Base-by-base conservation (phyloP, 306 rosid species). In the Trichosanthes cucumerina region DNA sequence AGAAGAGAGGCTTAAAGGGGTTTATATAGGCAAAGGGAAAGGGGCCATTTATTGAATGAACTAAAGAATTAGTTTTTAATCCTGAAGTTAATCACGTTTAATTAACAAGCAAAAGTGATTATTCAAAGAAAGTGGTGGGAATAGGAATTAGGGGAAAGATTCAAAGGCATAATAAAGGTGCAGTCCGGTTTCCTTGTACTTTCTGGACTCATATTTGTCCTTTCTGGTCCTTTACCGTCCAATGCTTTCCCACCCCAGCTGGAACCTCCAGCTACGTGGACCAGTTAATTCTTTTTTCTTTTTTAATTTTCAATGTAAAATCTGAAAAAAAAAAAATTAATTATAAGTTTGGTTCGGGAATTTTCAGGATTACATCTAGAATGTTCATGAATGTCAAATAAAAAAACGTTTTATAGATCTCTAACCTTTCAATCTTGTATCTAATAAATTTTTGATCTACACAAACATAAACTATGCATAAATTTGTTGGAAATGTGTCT, bases 1-100 rank as follows among this genome's bases (percentile, higher is more conserved):
- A 76, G 85, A 76, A 21, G 44, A 50, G 81, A 75, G 78, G 85
- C 24, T 47, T 75, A 76, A 77, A 81, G 58, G 75, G 81, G 66
- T 18, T 79, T 79, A 68, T 52, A 79, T 68, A 79, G 81, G 77
- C 21, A 23, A 52, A 66, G 10, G 53, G 13, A 4, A 23, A 14
- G 68, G 59, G 19, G 12, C 2, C 23, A 24, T 49, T 23, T 10
- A 18, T 4, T 46, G 21, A 18, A 31, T 56, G 0, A 39, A 39
- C 1, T 28, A 14, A 23, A 4, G 58, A 68, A 79, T 9, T 18
- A 36, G 10, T 18, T 10, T 47, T 62, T 63, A 60, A 62, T 63
- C 36, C 16, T 18, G 38, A 43, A 23, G 47, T 39, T 65, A 21
- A 68, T 65, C 76, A 66, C 76, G 81, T 79, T 66, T 79, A 6